These are phyloP conservation scores for Diospyros lotus DNA, from an alignment of 148 eudicot genomes.

Conservation along the genomic window DNA sequence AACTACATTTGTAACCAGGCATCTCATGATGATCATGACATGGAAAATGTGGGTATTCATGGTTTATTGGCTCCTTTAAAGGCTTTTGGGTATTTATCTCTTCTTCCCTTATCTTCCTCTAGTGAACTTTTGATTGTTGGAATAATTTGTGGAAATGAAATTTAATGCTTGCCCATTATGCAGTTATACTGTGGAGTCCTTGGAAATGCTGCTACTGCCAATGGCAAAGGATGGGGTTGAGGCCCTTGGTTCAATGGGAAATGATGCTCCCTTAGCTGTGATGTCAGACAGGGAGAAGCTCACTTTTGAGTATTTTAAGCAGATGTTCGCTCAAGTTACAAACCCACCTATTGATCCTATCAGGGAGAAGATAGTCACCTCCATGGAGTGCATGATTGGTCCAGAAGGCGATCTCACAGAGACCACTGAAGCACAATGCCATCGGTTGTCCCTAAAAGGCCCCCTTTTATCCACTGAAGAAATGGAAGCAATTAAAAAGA, in stretches of 20 bases:
- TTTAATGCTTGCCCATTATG: slow-evolving; percentile 10
- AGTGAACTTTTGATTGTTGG: not conserved
- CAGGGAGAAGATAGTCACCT: slow-evolving; percentile 94
- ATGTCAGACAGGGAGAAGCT: slow-evolving; percentile 98
- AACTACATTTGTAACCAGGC: slow-evolving; percentile 36
- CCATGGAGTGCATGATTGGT: slow-evolving; percentile 98
- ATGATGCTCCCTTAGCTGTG: slow-evolving; percentile 98
- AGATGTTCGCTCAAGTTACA: slow-evolving; percentile 99
- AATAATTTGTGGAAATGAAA: not conserved
- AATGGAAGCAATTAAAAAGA: slow-evolving; percentile 92
- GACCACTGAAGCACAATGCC: slow-evolving; percentile 91
- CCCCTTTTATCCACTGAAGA: slow-evolving; percentile 80
- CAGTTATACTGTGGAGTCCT: slow-evolving; percentile 83
- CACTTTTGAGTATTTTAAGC: slow-evolving; percentile 94
- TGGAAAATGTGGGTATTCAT: slow-evolving; percentile 87
- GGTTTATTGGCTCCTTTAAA: slow-evolving; percentile 90
- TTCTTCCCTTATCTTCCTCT: not conserved
- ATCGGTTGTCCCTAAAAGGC: slow-evolving; percentile 91
- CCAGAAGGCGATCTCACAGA: slow-evolving; percentile 99
- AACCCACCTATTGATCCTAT: slow-evolving; percentile 99
- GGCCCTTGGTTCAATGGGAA: slow-evolving; percentile 99
- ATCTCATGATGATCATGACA: slow-evolving; percentile 60
- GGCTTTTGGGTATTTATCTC: slow-evolving; percentile 75
- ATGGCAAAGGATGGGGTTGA: slow-evolving; percentile 98
- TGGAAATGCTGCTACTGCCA: slow-evolving; percentile 94